Evolutionary conservation across 768 basidiomycete genomes (phyloP).

Genomic region (Artomyces pyxidatus): DNA sequence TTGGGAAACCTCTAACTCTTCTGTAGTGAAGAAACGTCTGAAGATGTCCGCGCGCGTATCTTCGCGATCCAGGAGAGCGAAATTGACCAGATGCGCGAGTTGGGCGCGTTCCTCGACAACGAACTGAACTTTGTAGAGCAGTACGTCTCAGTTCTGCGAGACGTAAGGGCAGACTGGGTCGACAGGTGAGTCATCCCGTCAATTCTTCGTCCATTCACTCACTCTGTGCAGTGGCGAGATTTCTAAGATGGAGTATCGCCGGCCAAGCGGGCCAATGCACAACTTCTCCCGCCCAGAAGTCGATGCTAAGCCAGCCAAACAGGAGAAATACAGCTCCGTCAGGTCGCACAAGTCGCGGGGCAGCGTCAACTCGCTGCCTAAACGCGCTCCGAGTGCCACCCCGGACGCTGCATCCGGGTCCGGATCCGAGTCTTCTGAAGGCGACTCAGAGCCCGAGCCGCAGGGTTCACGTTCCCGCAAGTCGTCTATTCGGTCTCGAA

Average conservation of each 20-base stretch:
- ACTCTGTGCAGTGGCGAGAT: background rate
- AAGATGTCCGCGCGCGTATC: conserved; percentile 79
- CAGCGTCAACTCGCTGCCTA: background rate
- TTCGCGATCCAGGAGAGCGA: conserved; percentile 76
- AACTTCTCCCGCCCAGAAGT: conserved; percentile 7
- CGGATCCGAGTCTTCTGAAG: background rate
- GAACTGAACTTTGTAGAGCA: conserved; percentile 69
- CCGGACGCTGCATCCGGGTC: background rate
- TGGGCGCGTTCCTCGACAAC: conserved; percentile 62
- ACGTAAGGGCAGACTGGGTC: conserved; percentile 61
- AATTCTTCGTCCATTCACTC: background rate
- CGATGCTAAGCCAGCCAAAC: conserved; percentile 7
- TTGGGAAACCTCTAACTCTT: background rate
- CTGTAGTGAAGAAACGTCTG: conserved; percentile 73
- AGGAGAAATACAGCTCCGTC: background rate
- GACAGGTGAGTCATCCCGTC: conserved; percentile 39
- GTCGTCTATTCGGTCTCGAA: conserved; percentile 29
- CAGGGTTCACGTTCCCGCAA: conserved; percentile 15
- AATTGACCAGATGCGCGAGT: conserved; percentile 57
- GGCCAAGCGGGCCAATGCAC: conserved; percentile 12
- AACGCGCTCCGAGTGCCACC: background rate
- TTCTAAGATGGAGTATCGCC: conserved; percentile 10
- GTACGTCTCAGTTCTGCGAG: conserved; percentile 65
- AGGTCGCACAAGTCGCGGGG: background rate
- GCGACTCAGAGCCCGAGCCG: conserved; percentile 4